Evolutionary conservation across 306 rosid genomes (phyloP), one percentile per base, ranked within the genome.

Genomic region (Arachis hypogaea): DNA sequence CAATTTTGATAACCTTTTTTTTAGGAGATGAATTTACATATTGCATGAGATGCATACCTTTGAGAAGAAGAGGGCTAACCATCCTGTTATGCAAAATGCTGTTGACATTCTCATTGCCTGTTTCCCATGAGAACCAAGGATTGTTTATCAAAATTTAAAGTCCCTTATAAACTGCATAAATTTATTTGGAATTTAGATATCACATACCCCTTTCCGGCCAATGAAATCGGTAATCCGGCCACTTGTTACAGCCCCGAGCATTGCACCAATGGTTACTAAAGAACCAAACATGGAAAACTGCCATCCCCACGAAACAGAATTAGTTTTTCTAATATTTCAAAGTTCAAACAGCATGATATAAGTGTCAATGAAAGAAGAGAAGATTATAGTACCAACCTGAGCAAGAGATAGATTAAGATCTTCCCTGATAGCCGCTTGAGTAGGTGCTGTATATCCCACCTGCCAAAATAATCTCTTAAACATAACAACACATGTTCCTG

Each of bases 201-300:
- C 44, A 38, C 85, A 44, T 82, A 89, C 95, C 88, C 95, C 87
- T 83, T 87, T 91, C 36, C 95, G 80, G 47, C 97, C 93, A 11
- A 82, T 72, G 59, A 84, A 84, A 82, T 91, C 97, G 0, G 95
- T 70, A 41, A 87, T 81, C 36, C 75, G 29, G 11, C 95, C 97
- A 74, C 95, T 87, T 29, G 92, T 73, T 52, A 86, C 54, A 54
- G 91, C 97, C 1, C 97, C 95, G 66, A 91, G 77, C 97, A 84
- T 85, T 55, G 95, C 97, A 55, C 95, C 95, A 80, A 91, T 87
- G 38, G 93, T 87, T 52, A 89, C 78, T 57, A 91, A 84, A 58
- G 97, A 89, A 28, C 95, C 97, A 82, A 91, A 91, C 86, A 83
- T 79, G 71, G 97, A 88, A 78, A 85, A 91, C 97, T 91, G 89